Conservation (phyloP, 352 stramenopile species). For the Salisapilia sapeloensis region DNA sequence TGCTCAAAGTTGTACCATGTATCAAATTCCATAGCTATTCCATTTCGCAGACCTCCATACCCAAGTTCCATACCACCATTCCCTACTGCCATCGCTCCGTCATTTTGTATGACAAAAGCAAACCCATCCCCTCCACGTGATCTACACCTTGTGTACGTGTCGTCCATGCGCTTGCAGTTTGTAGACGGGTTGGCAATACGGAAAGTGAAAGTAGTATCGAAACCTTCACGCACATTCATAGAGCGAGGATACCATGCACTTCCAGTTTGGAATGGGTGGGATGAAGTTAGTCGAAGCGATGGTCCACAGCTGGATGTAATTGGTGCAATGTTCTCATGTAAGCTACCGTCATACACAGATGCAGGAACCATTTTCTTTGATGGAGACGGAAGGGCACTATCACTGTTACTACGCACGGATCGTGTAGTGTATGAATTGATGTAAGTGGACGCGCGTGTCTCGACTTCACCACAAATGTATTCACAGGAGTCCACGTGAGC, state of each 20-base stretch:
- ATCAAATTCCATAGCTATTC: conserved; percentile 85
- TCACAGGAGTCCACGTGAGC: conserved; percentile 10
- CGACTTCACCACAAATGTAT: conserved; percentile 22
- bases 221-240: conserved; percentile 83
- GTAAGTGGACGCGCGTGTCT: conserved; percentile 14
- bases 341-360: not conserved
- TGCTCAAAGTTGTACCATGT: conserved; percentile 85
- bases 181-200: conserved; percentile 72
- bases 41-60: conserved; percentile 75
- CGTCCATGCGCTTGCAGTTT: conserved; percentile 76
- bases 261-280: conserved; percentile 47
- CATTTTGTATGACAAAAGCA: conserved; percentile 77
- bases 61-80: conserved; percentile 56
- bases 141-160: conserved; percentile 68
- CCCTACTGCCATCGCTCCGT: conserved; percentile 43
- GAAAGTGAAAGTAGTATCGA: conserved; percentile 80
- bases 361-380: conserved; percentile 16
- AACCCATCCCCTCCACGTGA: conserved; percentile 60
- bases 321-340: conserved; percentile 8
- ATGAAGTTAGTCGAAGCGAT: conserved; percentile 65
- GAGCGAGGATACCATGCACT: conserved; percentile 83
- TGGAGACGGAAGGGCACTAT: conserved; percentile 14
- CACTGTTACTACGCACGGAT: conserved; percentile 24
- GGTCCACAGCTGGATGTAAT: conserved; percentile 36
- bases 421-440: conserved; percentile 14